A percentile compares a stretch with the other conserved stretches of the same genome.
Conservation (phyloP, 192 early-diverging fungal species). For the Coemansia sp. region DNA sequence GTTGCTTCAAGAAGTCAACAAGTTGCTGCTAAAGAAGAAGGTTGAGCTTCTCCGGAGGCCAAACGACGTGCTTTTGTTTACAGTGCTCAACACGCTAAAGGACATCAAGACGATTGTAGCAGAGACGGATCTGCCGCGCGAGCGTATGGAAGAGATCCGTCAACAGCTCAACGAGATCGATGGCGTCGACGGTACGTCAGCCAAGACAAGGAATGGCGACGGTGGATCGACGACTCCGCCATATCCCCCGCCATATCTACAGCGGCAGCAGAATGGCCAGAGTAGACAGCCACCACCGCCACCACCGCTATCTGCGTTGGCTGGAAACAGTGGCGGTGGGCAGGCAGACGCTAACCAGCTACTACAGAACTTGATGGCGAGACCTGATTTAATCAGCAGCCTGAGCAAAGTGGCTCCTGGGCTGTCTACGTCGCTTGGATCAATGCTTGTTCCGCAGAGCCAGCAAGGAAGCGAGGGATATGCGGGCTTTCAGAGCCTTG, state of each 20-base stretch:
- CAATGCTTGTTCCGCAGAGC: slow-evolving; percentile 19
- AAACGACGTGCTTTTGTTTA: slow-evolving; percentile 34
- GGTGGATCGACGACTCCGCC: slow-evolving; percentile 21
- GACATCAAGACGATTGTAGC: slow-evolving; percentile 29
- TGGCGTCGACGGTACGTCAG: neutral
- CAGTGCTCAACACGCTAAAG: slow-evolving; percentile 29
- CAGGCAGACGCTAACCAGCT: slow-evolving; percentile 24
- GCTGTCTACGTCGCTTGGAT: slow-evolving; percentile 29
- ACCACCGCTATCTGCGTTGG: too few relatives aligned
- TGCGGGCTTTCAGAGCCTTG: slow-evolving; percentile 28
- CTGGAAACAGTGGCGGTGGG: neutral
- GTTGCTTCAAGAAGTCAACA: slow-evolving; percentile 39
- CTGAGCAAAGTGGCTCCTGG: slow-evolving; percentile 42
- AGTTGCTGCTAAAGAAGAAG: slow-evolving; percentile 36
- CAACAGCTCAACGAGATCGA: slow-evolving; percentile 30
- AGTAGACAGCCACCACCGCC: neutral
- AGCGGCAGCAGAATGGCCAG: neutral
- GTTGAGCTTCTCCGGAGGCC: slow-evolving; percentile 44
- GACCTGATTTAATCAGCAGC: slow-evolving; percentile 37
- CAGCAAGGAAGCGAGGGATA: slow-evolving; percentile 16
- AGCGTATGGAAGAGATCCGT: slow-evolving; percentile 26
- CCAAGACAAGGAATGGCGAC: neutral
- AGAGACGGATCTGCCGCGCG: slow-evolving; percentile 22
- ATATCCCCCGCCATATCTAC: slow-evolving; percentile 9
- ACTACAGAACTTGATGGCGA: slow-evolving; percentile 38